Conservation (phyloP, 805 yeast genomes). For the Teunomyces pallodes region DNA sequence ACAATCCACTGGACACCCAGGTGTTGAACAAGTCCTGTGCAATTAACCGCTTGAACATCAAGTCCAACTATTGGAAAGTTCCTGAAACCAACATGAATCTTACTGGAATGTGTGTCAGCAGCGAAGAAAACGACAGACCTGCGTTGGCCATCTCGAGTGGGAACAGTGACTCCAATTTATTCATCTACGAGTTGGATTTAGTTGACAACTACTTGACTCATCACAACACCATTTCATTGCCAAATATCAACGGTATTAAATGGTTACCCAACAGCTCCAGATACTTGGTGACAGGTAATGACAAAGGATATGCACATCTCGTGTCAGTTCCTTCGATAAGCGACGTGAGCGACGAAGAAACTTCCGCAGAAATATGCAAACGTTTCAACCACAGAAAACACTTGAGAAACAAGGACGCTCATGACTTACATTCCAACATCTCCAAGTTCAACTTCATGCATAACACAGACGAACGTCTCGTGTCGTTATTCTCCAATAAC, state of each 20-base stretch:
- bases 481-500: conserved; percentile 65
- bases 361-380: conserved; percentile 70
- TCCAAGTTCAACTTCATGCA: conserved; percentile 25
- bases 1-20: conserved; percentile 26
- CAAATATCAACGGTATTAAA: conserved; percentile 51
- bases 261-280: conserved; percentile 48
- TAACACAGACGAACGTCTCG: conserved; percentile 42
- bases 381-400: conserved; percentile 78
- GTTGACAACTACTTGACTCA: conserved; percentile 47
- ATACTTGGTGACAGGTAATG: conserved; percentile 68
- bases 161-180: conserved; percentile 43
- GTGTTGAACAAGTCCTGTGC: conserved; percentile 44
- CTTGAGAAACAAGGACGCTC: conserved; percentile 32
- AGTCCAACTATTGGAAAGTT: conserved; percentile 45
- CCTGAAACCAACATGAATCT: conserved; percentile 44
- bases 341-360: conserved; percentile 25
- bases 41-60: conserved; percentile 37
- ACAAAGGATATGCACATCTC: conserved; percentile 70
- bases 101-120: conserved; percentile 39
- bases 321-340: conserved; percentile 60
- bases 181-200: conserved; percentile 47
- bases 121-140: conserved; percentile 21
- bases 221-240: conserved; percentile 56
- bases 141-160: conserved; percentile 56
- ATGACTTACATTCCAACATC: conserved; percentile 19